Base-by-base conservation (phyloP, 1,284 basidiomycete species). In the Lignosus rhinocerotis region DNA sequence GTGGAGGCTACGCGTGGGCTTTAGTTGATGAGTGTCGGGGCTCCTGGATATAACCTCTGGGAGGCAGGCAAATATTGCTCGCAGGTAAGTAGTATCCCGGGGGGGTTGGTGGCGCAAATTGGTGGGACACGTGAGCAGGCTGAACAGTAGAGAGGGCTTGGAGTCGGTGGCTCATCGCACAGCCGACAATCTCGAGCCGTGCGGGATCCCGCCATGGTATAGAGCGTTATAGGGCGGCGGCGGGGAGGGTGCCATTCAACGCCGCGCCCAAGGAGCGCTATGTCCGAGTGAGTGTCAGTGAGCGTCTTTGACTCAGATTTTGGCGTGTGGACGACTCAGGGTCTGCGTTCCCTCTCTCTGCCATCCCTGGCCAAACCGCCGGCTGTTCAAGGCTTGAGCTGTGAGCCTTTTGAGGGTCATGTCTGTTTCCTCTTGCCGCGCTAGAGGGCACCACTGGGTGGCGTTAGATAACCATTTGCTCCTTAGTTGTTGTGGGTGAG, bases 261-360 rank as follows among this genome's bases (percentile, higher is more conserved):
- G 36, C 36, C 36, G 16, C 16, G 36, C 36, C 36, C 16, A 11
- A 16, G 16, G 36, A 38, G 36, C 36, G 36, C 36, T 38, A 38
- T 11, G 36, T 38, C 36, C 36, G 36, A 16, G 36, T 16, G 36
- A 38, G 16, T 38, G 36, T 16, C n/a, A n/a, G n/a, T 38, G 36
- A 10, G 53, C 36, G 30, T 45, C 49, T 16, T 41, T 39, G 50
- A 62, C 58, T 52, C 53, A 60, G 53, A 55, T 58, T 62, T 60
- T 60, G 58, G 51, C 61, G 55, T 55, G 43, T 21, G 45, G 49
- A 38, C 55, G 53, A 51, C 17, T 42, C 25, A 51, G 61, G 61
- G 53, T 53, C 61, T 30, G 31, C 36, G 8, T 53, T 63, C 17
- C 61, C 61, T 41, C 46, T 53, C 51, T 36, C 17, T 46, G 55